phyloP scores from a whole-genome alignment of 352 stramenopile species.

The Thraustochytrium striatum region DNA sequence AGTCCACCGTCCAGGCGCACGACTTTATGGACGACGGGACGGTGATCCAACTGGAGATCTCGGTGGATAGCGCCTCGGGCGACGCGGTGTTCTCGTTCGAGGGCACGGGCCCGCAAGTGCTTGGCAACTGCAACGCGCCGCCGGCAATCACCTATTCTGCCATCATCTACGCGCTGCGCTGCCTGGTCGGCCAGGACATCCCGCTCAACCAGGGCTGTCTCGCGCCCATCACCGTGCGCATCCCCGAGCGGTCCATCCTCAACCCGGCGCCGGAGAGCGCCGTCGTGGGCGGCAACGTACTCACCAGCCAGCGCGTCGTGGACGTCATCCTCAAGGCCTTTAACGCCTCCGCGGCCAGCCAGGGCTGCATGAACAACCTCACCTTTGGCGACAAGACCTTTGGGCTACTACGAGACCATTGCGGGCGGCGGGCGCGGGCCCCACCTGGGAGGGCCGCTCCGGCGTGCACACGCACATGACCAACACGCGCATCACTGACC shows the following conservation, averaged over 20 bases:
- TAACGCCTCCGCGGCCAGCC: conserved; percentile 87
- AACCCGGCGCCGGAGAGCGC: conserved; percentile 89
- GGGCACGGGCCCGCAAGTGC: conserved; percentile 91
- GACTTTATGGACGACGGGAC: conserved; percentile 99
- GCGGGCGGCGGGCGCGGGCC: conserved; percentile 92
- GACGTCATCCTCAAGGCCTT: conserved; percentile 97
- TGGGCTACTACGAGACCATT: conserved; percentile 99
- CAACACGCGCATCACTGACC: conserved; percentile 98
- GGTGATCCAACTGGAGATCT: conserved; percentile 89
- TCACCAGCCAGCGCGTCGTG: conserved; percentile 94
- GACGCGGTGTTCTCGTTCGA: conserved; percentile 94
- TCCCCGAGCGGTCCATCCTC: conserved; percentile 86
- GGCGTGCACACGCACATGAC: conserved; percentile 99
- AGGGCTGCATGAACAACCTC: conserved; percentile 99
- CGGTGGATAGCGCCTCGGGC: conserved; percentile 82
- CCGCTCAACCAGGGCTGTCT: conserved; percentile 96
- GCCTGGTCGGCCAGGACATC: conserved; percentile 85
- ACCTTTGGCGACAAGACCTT: conserved; percentile 92
- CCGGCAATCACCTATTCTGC: conserved; percentile 95
- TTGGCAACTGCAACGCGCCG: conserved; percentile 96
- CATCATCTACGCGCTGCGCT: conserved; percentile 98
- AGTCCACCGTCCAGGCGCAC: conserved; percentile 76
- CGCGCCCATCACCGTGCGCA: conserved; percentile 90
- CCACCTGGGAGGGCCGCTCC: conserved; percentile 89
- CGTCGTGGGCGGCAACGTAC: conserved; percentile 96